A percentile compares a stretch with the other conserved stretches of the same genome.
phyloP scores from a whole-genome alignment of 2,329 filamentous ascomycete genomes.

The Bipolaris zeicola region DNA sequence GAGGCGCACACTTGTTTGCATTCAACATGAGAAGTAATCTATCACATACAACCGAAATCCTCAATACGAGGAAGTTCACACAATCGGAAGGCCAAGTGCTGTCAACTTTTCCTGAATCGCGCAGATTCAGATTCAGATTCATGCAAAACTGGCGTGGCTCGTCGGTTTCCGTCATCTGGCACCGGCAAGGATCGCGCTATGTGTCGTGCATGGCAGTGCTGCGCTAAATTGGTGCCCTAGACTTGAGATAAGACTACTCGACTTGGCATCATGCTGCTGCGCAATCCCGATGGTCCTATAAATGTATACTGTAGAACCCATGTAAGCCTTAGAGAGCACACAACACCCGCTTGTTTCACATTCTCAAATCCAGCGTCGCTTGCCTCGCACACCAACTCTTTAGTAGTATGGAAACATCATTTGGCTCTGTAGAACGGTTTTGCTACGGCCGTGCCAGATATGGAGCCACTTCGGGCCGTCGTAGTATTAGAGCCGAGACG shows the following conservation, averaged over 20 bases:
- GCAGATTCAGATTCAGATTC: constrained; percentile 2
- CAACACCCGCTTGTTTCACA: not conserved
- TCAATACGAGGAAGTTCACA: not conserved
- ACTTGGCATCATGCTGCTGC: constrained; percentile 5
- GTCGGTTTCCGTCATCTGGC: constrained; percentile 1
- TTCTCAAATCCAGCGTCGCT: not conserved
- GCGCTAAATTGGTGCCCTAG: constrained; percentile 4
- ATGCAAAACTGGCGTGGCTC: constrained; percentile 3
- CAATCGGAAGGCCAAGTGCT: not conserved
- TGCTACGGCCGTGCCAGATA: not conserved
- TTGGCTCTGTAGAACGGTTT: not conserved
- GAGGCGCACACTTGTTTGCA: not conserved
- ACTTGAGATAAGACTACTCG: constrained; percentile 1
- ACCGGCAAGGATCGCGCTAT: constrained; percentile 9
- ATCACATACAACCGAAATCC: not conserved
- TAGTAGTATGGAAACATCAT: not conserved
- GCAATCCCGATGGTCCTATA: not conserved
- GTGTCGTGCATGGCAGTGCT: constrained; percentile 10
- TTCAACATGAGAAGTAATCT: not conserved
- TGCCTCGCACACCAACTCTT: not conserved
- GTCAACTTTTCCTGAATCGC: constrained; percentile 1
- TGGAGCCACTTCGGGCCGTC: not conserved
- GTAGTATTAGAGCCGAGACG: not conserved
- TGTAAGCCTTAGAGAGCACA: not conserved
- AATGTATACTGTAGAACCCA: not conserved